A percentile compares a stretch with the other conserved stretches of the same genome.
Evolutionary conservation across 345 rosid genomes (phyloP).

Genomic region (Garcia nutans): DNA sequence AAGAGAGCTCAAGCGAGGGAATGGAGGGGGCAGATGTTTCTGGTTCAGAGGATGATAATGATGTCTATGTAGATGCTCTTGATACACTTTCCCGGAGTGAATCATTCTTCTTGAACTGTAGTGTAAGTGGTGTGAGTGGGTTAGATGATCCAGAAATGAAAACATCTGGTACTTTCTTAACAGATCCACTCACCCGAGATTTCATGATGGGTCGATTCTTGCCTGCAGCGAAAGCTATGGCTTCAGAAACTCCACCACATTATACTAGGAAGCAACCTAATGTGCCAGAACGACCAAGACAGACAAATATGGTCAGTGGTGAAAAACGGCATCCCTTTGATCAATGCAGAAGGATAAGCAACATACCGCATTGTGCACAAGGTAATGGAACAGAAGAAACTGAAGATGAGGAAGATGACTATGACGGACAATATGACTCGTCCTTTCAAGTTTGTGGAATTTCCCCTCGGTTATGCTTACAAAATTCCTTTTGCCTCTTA

Average conservation of each 20-base stretch:
- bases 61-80: constrained; percentile 51
- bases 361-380: constrained; percentile 28
- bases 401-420: constrained; percentile 53
- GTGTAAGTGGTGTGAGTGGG: constrained; percentile 54
- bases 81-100: constrained; percentile 56
- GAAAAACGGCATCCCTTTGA: constrained; percentile 25
- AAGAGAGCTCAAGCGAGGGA: constrained; percentile 26
- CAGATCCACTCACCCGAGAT: constrained; percentile 58
- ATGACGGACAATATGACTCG: constrained; percentile 29
- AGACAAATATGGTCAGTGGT: constrained; percentile 19
- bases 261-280: constrained; percentile 46
- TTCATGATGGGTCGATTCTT: constrained; percentile 89
- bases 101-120: constrained; percentile 59
- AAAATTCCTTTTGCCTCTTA: constrained; percentile 56
- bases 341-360: constrained; percentile 32
- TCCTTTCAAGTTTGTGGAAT: constrained; percentile 63
- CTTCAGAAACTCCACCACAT: constrained; percentile 61
- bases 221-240: constrained; percentile 93
- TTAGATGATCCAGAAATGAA: constrained; percentile 48
- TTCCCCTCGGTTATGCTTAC: constrained; percentile 67
- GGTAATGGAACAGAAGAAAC: constrained; percentile 33
- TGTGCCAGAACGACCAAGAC: constrained; percentile 37
- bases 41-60: constrained; percentile 31
- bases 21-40: constrained; percentile 34
- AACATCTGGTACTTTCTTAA: constrained; percentile 47